phyloP scores from a whole-genome alignment of 169 alveolate genomes.

The Eimeria falciformis region DNA sequence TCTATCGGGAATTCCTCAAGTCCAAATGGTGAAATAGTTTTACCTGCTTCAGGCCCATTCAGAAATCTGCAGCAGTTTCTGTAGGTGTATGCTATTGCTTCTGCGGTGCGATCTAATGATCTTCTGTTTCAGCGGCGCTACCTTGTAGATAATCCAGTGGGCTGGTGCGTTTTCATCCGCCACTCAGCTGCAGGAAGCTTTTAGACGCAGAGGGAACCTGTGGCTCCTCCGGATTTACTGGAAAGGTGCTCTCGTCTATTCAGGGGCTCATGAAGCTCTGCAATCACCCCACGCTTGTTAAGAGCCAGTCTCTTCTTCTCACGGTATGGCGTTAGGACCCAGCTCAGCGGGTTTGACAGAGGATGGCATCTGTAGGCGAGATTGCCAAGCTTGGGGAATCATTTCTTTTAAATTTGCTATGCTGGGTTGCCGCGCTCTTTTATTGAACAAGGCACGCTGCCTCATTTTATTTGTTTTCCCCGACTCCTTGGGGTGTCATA shows the following conservation, averaged over 20 bases:
- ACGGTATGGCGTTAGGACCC: slow-evolving; percentile 11
- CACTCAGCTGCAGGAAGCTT: slow-evolving; percentile 84
- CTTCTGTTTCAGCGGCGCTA: neutral
- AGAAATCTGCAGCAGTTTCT: neutral
- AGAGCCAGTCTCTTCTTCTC: slow-evolving; percentile 55
- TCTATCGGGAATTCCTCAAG: slow-evolving; percentile 85
- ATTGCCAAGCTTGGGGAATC: too few relatives aligned
- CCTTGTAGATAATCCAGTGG: slow-evolving; percentile 71
- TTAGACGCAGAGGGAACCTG: slow-evolving; percentile 79
- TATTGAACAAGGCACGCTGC: too few relatives aligned
- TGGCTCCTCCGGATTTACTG: slow-evolving; percentile 78
- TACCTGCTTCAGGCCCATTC: neutral
- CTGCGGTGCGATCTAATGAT: neutral
- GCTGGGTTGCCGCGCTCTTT: too few relatives aligned
- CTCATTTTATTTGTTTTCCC: too few relatives aligned
- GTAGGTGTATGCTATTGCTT: neutral
- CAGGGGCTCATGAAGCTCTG: slow-evolving; percentile 91
- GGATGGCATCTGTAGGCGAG: too few relatives aligned
- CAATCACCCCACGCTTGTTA: slow-evolving; percentile 89
- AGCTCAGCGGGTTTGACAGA: neutral
- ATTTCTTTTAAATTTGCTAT: too few relatives aligned
- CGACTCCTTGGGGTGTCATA: too few relatives aligned
- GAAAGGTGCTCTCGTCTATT: slow-evolving; percentile 86
- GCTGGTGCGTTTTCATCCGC: slow-evolving; percentile 50
- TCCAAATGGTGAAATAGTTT: slow-evolving; percentile 72